Evolutionary conservation across 495 filamentous ascomycete species (phyloP), one percentile per base, ranked within the genome.

Genomic region (Lasiosphaeria hispida): DNA sequence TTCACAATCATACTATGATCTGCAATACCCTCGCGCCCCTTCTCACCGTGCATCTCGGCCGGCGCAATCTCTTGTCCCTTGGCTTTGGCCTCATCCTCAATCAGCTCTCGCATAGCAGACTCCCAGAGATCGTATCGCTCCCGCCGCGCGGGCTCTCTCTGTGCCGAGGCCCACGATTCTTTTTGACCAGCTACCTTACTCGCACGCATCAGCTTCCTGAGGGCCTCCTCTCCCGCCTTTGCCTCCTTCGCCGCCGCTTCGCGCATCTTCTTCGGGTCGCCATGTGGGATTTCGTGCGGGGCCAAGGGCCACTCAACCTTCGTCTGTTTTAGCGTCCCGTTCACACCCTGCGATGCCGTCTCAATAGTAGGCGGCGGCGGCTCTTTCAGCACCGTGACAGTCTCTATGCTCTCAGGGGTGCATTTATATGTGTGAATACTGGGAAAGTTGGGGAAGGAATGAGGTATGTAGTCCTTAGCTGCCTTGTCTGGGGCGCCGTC

Each of bases 31-130:
- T 67, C 60, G 19, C 68, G 42, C 4, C 63, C 68, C 59, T 63
- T 57, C 41, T 67, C 60, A 7, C 68, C 64, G n/a, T 65, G 64
- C 58, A 64, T 55, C 17, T 83, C 86, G 36, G 85, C 87, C 51
- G 85, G 85, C 66, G 85, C 84, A 73, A 86, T 79, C 63, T 87
- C 89, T 53, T 79, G 87, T 10, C 77, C 85, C 65, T 84, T 87
- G 71, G 85, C 85, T 63, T 83, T 87, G 17, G 51, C 64, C 7
- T 65, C 62, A 9, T 69, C 64, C 34, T 74, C 71, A 2, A 80
- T 66, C 9, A 77, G 39, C 11, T 68, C 67, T 9, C 68, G 62
- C 75, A 80, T 77, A 3, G 74, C 68, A 0, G 55, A 43, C 61
- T 80, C 77, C 77, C 77, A 80, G 0, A 72, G 55, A 2, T 65